phyloP scores from a whole-genome alignment of 2,329 filamentous ascomycete genomes.

The Lojkania enalia region DNA sequence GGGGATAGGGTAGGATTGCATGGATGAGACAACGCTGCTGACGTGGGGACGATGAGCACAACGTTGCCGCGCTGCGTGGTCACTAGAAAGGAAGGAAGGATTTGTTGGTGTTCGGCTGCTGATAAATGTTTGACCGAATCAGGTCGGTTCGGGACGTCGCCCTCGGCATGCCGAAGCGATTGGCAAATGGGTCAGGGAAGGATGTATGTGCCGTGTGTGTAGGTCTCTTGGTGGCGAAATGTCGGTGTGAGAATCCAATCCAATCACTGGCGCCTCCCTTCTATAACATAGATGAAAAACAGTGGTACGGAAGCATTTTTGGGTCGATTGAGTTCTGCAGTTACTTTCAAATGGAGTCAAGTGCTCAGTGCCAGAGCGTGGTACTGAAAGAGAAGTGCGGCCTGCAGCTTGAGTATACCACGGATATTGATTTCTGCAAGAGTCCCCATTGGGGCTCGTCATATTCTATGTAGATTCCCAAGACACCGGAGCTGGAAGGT shows the following conservation, averaged over 20 bases:
- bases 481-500: not conserved
- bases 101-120: not conserved
- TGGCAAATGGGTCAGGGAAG: not conserved
- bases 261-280: not conserved
- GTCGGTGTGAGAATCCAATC: not conserved
- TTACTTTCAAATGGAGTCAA: not conserved
- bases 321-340: not conserved
- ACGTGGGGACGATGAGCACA: not conserved
- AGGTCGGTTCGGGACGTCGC: not conserved
- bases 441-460: not conserved
- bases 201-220: too few relatives aligned
- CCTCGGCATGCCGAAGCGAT: constrained; percentile 12
- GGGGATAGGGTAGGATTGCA: too few relatives aligned
- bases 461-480: constrained; percentile 4
- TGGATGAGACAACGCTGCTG: too few relatives aligned
- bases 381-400: not conserved
- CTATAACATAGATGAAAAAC: too few relatives aligned
- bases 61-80: too few relatives aligned
- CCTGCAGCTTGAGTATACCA: not conserved
- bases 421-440: not conserved
- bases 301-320: not conserved
- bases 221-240: not conserved
- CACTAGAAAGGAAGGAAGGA: too few relatives aligned
- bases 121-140: not conserved
- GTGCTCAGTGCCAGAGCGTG: too few relatives aligned